These are phyloP conservation scores for Candida sanyaensis DNA, from an alignment of 1,139 yeast genomes.

Conservation along the genomic window DNA sequence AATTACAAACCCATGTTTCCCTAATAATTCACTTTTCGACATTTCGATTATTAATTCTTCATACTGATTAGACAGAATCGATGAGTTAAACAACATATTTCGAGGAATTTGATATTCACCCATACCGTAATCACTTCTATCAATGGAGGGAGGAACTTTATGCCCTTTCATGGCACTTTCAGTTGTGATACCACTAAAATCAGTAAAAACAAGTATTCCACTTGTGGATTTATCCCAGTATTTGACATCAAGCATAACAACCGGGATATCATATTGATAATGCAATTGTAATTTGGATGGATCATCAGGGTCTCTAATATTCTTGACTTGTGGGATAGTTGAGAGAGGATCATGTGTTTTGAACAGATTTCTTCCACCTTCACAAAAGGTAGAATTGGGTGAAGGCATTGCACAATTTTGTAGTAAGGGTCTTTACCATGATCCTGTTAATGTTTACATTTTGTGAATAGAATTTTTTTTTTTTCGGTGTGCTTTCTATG, in stretches of 20 bases:
- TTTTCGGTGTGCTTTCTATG: too few relatives aligned
- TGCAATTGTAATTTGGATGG: background rate
- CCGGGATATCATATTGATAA: constrained; percentile 9
- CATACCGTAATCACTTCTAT: background rate
- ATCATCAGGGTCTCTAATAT: background rate
- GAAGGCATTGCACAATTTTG: too few relatives aligned
- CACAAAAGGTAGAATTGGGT: too few relatives aligned
- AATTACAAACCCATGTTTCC: background rate
- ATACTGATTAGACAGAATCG: constrained; percentile 3
- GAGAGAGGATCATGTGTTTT: constrained; percentile 1
- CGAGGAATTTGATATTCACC: background rate
- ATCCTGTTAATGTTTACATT: too few relatives aligned
- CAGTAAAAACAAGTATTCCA: constrained; percentile 7
- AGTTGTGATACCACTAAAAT: constrained; percentile 5
- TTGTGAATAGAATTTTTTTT: too few relatives aligned
- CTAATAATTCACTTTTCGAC: background rate
- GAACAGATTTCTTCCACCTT: background rate
- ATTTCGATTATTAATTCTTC: background rate
- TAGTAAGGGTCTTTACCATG: too few relatives aligned
- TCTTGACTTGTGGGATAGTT: background rate
- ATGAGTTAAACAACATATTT: constrained; percentile 2
- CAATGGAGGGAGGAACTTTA: constrained; percentile 1
- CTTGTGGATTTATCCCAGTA: background rate
- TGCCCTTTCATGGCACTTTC: background rate
- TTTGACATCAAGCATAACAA: constrained; percentile 3